phyloP scores from a whole-genome alignment of 306 rosid species.

The Corylus heterophylla region DNA sequence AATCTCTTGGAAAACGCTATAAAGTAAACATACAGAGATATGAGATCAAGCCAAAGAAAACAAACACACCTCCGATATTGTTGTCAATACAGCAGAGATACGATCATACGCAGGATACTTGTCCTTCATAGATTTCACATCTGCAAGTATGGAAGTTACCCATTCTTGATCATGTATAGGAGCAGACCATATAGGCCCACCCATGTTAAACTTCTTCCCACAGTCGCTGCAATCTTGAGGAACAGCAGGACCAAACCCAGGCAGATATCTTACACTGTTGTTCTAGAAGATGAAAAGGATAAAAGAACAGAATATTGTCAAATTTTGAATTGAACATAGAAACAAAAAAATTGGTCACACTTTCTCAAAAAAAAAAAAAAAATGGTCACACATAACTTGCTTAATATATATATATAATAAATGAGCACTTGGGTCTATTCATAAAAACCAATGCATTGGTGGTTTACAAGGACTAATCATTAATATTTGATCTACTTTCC shows the following conservation, averaged over 20 bases:
- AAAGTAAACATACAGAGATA: background rate
- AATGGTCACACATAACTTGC: background rate
- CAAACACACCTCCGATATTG: slow-evolving; percentile 75
- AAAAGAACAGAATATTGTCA: background rate
- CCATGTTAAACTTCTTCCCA: slow-evolving; percentile 92
- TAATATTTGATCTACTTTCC: background rate
- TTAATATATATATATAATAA: background rate
- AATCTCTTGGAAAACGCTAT: background rate
- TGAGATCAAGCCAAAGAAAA: background rate
- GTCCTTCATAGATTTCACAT: slow-evolving; percentile 69
- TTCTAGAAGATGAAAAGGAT: slow-evolving; percentile 50
- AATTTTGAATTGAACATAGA: background rate
- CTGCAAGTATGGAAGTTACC: slow-evolving; percentile 75
- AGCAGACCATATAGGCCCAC: slow-evolving; percentile 98
- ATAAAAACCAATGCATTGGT: background rate
- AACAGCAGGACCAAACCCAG: slow-evolving; percentile 90
- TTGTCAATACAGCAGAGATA: slow-evolving; percentile 83
- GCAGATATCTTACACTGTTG: slow-evolving; percentile 75
- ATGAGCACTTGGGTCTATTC: background rate
- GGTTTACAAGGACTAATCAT: background rate
- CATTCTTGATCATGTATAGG: slow-evolving; percentile 95
- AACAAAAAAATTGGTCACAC: background rate
- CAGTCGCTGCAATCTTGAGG: slow-evolving; percentile 87
- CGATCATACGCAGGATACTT: slow-evolving; percentile 86
- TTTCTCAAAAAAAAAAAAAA: background rate